Conservation (phyloP, 2,329 filamentous ascomycete species). For the Fusarium heterosporum region DNA sequence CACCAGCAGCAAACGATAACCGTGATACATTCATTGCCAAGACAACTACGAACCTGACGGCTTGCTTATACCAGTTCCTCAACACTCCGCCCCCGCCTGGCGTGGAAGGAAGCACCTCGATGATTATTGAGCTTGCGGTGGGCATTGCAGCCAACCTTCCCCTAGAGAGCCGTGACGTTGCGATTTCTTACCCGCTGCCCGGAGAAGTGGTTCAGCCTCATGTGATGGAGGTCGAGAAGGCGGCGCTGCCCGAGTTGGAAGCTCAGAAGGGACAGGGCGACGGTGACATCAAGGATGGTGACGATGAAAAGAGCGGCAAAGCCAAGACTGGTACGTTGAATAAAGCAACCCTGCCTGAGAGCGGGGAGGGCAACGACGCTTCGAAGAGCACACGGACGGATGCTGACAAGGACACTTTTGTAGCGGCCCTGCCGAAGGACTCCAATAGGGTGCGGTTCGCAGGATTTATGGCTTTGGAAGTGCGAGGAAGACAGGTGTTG, state of each 20-base stretch:
- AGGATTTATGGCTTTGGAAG: slow-evolving; percentile 79
- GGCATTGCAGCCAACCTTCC: slow-evolving; percentile 88
- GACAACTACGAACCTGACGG: slow-evolving; percentile 75
- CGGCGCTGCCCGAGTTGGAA: slow-evolving; percentile 71
- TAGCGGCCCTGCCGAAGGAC: slow-evolving; percentile 58
- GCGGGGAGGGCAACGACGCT: slow-evolving; percentile 45
- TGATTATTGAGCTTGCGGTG: slow-evolving; percentile 93
- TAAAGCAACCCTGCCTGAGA: slow-evolving; percentile 31
- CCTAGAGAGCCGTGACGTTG: slow-evolving; percentile 90
- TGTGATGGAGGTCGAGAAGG: slow-evolving; percentile 89
- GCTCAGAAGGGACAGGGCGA: slow-evolving; percentile 56
- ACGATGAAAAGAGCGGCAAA: slow-evolving; percentile 60
- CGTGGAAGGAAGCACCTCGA: slow-evolving; percentile 87
- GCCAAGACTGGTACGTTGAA: slow-evolving; percentile 61
- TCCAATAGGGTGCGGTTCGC: slow-evolving; percentile 75
- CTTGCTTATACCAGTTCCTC: slow-evolving; percentile 78
- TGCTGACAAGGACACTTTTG: slow-evolving; percentile 56
- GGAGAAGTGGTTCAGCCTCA: slow-evolving; percentile 76
- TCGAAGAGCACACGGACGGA: slow-evolving; percentile 45
- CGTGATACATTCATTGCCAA: slow-evolving; percentile 76
- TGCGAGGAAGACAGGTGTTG: slow-evolving; percentile 79
- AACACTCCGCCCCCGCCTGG: slow-evolving; percentile 81
- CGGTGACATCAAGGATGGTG: slow-evolving; percentile 57
- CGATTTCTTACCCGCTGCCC: slow-evolving; percentile 85
- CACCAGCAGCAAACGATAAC: slow-evolving; percentile 73